These are phyloP conservation scores for Blakeslea trispora DNA, from an alignment of 371 early-diverging fungal genomes.

Conservation along the genomic window DNA sequence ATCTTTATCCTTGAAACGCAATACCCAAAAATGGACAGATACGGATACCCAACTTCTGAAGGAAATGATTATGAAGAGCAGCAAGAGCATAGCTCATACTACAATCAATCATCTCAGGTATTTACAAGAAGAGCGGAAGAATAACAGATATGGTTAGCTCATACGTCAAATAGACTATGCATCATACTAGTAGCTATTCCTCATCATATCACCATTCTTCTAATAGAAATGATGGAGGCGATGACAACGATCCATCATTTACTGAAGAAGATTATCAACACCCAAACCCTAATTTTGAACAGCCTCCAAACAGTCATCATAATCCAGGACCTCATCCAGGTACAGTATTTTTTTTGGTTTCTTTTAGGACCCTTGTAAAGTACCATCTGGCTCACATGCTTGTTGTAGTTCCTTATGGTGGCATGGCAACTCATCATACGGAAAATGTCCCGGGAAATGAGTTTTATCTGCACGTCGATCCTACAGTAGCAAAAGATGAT, in stretches of 20 bases:
- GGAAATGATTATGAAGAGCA: conserved; percentile 1
- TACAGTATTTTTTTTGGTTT: conserved; percentile 5
- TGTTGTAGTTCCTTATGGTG: conserved; percentile 26
- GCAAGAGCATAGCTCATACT: conserved; percentile 7
- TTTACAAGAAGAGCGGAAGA: no score
- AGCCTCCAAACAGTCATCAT: conserved; percentile 31
- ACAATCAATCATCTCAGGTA: conserved; percentile 10
- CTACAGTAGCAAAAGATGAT: conserved; percentile 26
- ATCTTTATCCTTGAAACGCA: neutral
- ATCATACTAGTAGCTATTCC: conserved; percentile 9
- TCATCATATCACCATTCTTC: conserved; percentile 4
- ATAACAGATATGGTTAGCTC: no score
- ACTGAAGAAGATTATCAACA: conserved; percentile 16
- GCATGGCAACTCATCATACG: conserved; percentile 14
- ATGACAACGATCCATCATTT: conserved; percentile 16
- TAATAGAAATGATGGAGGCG: conserved; percentile 1
- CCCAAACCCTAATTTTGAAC: conserved; percentile 30
- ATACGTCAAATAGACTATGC: conserved; percentile 3
- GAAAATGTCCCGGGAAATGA: conserved; percentile 19
- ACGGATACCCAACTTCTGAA: conserved; percentile 18
- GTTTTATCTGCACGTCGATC: conserved; percentile 41
- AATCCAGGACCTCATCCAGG: conserved; percentile 35
- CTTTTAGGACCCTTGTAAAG: neutral
- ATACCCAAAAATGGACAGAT: conserved; percentile 12
- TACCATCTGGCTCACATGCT: neutral